phyloP scores from a whole-genome alignment of 768 basidiomycete genomes.

The Kwoniella shandongensis region DNA sequence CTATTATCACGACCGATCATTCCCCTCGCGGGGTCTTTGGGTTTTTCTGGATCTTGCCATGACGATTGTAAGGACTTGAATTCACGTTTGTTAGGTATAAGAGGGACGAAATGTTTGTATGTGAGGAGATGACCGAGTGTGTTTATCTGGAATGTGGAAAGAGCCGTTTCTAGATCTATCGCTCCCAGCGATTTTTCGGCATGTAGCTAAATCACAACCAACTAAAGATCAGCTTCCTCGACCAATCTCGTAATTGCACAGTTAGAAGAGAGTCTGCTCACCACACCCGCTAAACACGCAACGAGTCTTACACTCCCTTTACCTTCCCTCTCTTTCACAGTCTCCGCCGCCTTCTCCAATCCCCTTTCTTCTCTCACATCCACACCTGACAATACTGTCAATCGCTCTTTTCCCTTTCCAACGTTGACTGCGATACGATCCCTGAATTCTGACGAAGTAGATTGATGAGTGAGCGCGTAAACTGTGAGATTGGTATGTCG shows the following conservation, averaged over 20 bases:
- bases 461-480: slow-evolving; percentile 52
- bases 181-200: slow-evolving; percentile 55
- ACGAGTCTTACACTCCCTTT: slow-evolving; percentile 51
- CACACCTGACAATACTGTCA: slow-evolving; percentile 49
- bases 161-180: slow-evolving; percentile 40
- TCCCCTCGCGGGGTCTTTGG: slow-evolving; percentile 51
- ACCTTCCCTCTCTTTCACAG: slow-evolving; percentile 49
- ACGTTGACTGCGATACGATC: slow-evolving; percentile 29
- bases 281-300: slow-evolving; percentile 54
- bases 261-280: too few species aligned
- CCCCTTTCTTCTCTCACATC: slow-evolving; percentile 51
- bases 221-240: too few species aligned
- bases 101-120: slow-evolving; percentile 56
- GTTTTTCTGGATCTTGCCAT: slow-evolving; percentile 15
- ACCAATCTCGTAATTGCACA: too few species aligned
- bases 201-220: slow-evolving; percentile 56
- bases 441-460: slow-evolving; percentile 25
- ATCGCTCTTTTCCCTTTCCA: slow-evolving; percentile 25
- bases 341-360: slow-evolving; percentile 51
- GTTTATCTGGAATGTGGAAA: slow-evolving; percentile 55
- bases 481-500: slow-evolving; percentile 50
- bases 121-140: slow-evolving; percentile 56
- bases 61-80: slow-evolving; percentile 16
- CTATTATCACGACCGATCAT: slow-evolving; percentile 38
- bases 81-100: slow-evolving; percentile 51